A percentile compares a stretch with the other conserved stretches of the same genome.
phyloP scores from a whole-genome alignment of 208 protist genomes.

The Blechomonas ayalai region DNA sequence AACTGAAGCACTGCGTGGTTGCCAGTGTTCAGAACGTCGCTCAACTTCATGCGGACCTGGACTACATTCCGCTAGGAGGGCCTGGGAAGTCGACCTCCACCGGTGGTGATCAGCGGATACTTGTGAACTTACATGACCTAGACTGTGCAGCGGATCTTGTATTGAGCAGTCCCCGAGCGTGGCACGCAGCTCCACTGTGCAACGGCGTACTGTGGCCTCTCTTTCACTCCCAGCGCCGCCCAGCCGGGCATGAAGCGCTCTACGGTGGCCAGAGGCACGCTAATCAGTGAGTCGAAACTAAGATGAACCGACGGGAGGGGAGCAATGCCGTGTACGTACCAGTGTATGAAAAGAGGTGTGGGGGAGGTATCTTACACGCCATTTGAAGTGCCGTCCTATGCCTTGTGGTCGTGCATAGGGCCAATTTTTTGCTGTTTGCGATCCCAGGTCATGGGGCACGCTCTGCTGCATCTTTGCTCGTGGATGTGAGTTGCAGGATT shows the following conservation, averaged over 20 bases:
- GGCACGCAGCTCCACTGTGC: slow-evolving; percentile 15
- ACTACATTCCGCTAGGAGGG: slow-evolving; percentile 53
- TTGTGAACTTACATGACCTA: slow-evolving; percentile 40
- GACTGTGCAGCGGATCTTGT: slow-evolving; percentile 32
- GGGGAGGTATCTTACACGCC: too few relatives aligned
- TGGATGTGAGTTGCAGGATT: not conserved
- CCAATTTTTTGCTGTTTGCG: too few relatives aligned
- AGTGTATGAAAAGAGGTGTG: too few relatives aligned
- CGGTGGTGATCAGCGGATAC: slow-evolving; percentile 1
- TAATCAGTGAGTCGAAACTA: slow-evolving; percentile 4
- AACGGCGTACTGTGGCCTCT: slow-evolving; percentile 43
- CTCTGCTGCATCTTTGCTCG: not conserved
- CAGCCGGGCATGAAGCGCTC: slow-evolving; percentile 4
- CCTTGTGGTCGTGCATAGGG: too few relatives aligned
- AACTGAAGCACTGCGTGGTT: slow-evolving; percentile 38
- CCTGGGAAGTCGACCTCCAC: slow-evolving; percentile 1
- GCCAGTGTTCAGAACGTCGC: slow-evolving; percentile 30
- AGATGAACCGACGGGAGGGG: not conserved
- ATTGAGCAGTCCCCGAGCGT: slow-evolving; percentile 8
- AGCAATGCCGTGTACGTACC: too few relatives aligned
- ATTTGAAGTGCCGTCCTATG: too few relatives aligned
- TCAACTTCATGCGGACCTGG: slow-evolving; percentile 39
- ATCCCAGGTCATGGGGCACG: too few relatives aligned
- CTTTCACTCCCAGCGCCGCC: slow-evolving; percentile 4
- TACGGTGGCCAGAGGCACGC: slow-evolving; percentile 7